A percentile compares a stretch with the other conserved stretches of the same genome.
These are phyloP conservation scores for Pleurotus eryngii DNA, from an alignment of 768 basidiomycete species.

Conservation along the genomic window DNA sequence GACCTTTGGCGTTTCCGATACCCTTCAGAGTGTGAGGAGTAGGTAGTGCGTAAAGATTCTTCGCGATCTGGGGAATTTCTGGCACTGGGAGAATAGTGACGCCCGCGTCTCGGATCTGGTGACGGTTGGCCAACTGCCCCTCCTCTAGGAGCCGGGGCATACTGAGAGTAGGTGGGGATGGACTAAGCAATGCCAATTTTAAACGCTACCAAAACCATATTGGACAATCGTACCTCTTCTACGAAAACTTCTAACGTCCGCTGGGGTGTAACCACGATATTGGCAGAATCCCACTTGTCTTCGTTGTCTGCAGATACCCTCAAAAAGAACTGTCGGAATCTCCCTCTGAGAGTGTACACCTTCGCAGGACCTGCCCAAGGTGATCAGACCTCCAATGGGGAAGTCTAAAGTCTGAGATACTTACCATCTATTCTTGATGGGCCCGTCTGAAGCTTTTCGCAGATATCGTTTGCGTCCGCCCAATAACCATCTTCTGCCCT, in stretches of 20 bases:
- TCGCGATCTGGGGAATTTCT: background rate
- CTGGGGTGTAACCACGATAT: conserved; percentile 51
- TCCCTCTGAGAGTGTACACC: conserved; percentile 63
- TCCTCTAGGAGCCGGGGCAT: background rate
- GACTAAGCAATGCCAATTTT: conserved; percentile 2
- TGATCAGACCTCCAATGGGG: conserved; percentile 1
- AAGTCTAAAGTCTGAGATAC: conserved; percentile 3
- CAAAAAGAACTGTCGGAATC: conserved; percentile 67
- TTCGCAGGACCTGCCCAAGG: conserved; percentile 54
- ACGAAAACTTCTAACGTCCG: conserved; percentile 57
- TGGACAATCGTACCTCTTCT: conserved; percentile 46
- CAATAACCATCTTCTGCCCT: conserved; percentile 58
- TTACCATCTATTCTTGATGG: conserved; percentile 71
- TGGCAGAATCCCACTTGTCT: conserved; percentile 50
- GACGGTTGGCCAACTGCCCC: background rate
- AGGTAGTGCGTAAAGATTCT: background rate
- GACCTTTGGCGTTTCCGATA: background rate
- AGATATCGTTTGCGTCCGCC: conserved; percentile 67
- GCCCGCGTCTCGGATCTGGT: background rate
- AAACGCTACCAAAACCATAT: background rate
- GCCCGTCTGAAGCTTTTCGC: conserved; percentile 52
- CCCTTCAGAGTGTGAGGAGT: background rate
- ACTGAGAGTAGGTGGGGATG: background rate
- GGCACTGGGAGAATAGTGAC: too few relatives aligned
- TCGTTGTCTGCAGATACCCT: conserved; percentile 52